Evolutionary conservation across 2,329 filamentous ascomycete genomes (phyloP).

Genomic region (Cryphonectria japonica): DNA sequence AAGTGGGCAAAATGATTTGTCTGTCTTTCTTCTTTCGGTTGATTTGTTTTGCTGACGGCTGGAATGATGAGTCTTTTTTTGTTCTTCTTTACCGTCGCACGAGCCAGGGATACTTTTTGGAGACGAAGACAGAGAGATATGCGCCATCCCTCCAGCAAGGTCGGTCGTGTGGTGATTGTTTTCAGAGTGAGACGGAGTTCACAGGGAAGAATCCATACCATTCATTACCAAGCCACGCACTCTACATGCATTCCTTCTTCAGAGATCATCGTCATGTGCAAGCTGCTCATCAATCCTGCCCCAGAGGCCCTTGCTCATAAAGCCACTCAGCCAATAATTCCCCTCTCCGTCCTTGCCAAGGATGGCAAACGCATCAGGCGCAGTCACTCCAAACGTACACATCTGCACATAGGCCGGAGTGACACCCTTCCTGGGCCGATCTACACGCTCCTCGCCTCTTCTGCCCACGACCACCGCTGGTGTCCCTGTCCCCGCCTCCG

Average conservation of each 20-base stretch:
- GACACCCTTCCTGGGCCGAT: background rate
- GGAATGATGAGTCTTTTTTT: too few species aligned
- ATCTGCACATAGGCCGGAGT: constrained; percentile 13
- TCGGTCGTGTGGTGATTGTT: background rate
- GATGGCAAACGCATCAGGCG: constrained; percentile 18
- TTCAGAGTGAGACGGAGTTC: background rate
- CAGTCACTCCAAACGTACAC: background rate
- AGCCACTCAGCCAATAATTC: constrained; percentile 14
- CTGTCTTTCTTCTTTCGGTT: background rate
- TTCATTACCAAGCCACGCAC: too few species aligned
- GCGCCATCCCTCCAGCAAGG: background rate
- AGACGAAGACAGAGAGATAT: background rate
- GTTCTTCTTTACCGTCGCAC: background rate
- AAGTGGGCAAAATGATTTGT: background rate
- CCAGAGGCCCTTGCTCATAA: constrained; percentile 10
- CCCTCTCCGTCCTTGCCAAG: constrained; percentile 11
- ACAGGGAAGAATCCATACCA: background rate
- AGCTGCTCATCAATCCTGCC: constrained; percentile 12
- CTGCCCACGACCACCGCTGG: background rate
- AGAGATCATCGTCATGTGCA: background rate
- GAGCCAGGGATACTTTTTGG: background rate
- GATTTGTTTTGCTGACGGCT: background rate
- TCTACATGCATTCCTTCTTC: background rate
- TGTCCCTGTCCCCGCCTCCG: constrained; percentile 17
- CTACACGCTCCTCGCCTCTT: too few species aligned